A percentile compares a stretch with the other conserved stretches of the same genome.
Evolutionary conservation across 768 basidiomycete genomes (phyloP).

Genomic region (Podaxis sp.): DNA sequence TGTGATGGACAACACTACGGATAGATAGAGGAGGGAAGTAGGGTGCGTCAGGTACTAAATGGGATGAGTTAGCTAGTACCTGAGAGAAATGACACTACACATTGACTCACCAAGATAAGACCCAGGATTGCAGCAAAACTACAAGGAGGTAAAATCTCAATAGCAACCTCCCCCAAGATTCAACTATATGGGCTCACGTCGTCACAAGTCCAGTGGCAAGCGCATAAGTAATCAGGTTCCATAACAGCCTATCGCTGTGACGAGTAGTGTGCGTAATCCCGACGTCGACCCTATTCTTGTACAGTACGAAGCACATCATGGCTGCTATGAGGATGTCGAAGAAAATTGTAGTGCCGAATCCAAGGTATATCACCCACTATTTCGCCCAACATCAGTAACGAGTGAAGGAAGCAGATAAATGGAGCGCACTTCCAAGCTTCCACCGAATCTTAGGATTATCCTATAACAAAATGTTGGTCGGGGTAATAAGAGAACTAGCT

Average conservation of each 20-base stretch:
- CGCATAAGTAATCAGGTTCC: not conserved
- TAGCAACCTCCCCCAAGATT: too few species aligned
- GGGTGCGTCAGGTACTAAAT: conserved; percentile 25
- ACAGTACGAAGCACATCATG: conserved; percentile 31
- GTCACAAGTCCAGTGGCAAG: not conserved
- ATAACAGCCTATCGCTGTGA: conserved; percentile 27
- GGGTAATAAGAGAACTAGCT: not conserved
- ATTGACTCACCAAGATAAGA: not conserved
- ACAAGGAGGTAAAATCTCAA: not conserved
- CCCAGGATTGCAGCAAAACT: not conserved
- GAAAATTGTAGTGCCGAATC: conserved; percentile 25
- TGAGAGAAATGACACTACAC: too few species aligned
- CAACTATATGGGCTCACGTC: not conserved
- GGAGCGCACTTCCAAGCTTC: not conserved
- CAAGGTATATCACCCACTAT: not conserved
- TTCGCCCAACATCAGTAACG: not conserved
- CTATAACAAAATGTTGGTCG: not conserved
- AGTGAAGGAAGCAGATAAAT: not conserved
- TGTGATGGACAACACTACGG: conserved; percentile 31
- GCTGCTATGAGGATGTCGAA: conserved; percentile 31
- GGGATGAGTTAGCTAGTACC: not conserved
- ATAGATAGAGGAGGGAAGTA: conserved; percentile 29
- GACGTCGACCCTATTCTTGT: conserved; percentile 26
- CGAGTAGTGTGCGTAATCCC: conserved; percentile 19
- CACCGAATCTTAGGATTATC: not conserved